Conservation (phyloP, 2,329 filamentous ascomycete genomes). For the Fusarium sp. region DNA sequence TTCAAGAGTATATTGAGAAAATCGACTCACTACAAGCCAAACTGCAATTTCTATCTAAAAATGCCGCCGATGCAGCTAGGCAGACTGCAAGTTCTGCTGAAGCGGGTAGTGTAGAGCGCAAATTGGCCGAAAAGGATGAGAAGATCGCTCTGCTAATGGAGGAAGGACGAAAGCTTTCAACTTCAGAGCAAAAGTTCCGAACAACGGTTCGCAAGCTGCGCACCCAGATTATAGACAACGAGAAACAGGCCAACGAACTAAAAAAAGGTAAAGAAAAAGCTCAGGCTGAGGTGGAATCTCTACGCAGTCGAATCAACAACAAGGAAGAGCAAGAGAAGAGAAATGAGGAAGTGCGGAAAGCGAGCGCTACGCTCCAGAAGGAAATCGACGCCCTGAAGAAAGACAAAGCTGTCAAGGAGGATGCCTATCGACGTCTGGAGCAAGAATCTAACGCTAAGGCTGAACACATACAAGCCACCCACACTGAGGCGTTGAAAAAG, state of each 20-base stretch:
- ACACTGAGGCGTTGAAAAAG: slow-evolving; percentile 72
- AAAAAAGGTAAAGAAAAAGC: slow-evolving; percentile 68
- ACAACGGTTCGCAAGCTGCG: slow-evolving; percentile 84
- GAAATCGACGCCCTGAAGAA: slow-evolving; percentile 55
- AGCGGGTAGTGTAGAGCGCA: slow-evolving; percentile 75
- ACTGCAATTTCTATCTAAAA: slow-evolving; percentile 84
- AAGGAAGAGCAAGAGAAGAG: slow-evolving; percentile 65
- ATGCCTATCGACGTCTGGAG: slow-evolving; percentile 73
- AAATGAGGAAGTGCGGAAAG: slow-evolving; percentile 59
- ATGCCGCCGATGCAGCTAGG: slow-evolving; percentile 79
- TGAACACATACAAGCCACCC: slow-evolving; percentile 70
- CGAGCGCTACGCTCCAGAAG: slow-evolving; percentile 59
- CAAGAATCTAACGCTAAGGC: slow-evolving; percentile 74
- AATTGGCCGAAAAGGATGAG: slow-evolving; percentile 87
- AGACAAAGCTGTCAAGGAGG: slow-evolving; percentile 66
- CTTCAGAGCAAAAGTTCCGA: slow-evolving; percentile 85
- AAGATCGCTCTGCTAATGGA: slow-evolving; percentile 90
- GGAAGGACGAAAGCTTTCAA: slow-evolving; percentile 89
- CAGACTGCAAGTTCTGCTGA: slow-evolving; percentile 70
- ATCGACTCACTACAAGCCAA: slow-evolving; percentile 94
- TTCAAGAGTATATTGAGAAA: slow-evolving; percentile 83
- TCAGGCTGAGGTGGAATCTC: slow-evolving; percentile 56
- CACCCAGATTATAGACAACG: slow-evolving; percentile 70
- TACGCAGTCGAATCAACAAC: slow-evolving; percentile 59
- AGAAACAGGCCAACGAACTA: slow-evolving; percentile 70